Evolutionary conservation across 2,329 filamentous ascomycete species (phyloP), one percentile per base, ranked within the genome.

Genomic region (Xylaria sp.): DNA sequence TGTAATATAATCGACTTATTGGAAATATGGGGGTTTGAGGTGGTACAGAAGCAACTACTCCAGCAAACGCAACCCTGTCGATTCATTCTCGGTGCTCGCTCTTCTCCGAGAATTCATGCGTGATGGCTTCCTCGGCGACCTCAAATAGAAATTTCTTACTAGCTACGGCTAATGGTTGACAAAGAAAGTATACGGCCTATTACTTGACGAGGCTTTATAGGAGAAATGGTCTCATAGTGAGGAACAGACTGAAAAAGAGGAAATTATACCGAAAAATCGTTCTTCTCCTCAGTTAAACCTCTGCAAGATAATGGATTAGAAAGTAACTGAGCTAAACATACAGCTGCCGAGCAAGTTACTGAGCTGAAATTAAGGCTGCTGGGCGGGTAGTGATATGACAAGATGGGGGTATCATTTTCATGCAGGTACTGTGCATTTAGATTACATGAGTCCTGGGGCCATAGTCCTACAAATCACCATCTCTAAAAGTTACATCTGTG

Each of bases 111-210:
- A 83, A 0, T 78, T 85, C 22, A 79, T 77, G 0, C 73, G 79
- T 2, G 76, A 78, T 20, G 83, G 86, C 68, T 77, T 86, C 53
- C 84, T 84, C 0, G 78, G 81, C 31, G 83, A 86, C 42, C 81
- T 80, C 0, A 81, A 86, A 17, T 79, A 80, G 61, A 84, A 86
- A 64, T 86, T 86, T 72, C 68, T 86, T 51, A 86, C 84, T 0
- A 86, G 84, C 72, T 86, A 83, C 84, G 84, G 84, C 1, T 83
- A 86, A 76, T 86, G 84, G 84, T 86, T 84, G 84, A 71, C 76
- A 25, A 84, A 80, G 73, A 77, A 80, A 2, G 77, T 81, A 1
- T 81, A 81, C 61, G 76, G 71, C 5, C 75, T 76, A 61, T 77
- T 76, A 1, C 73, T 84, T 3, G 82, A 86, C 60, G 79, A 80